Evolutionary conservation across 441 rosid species (phyloP).

Genomic region (Brassica hybrid): DNA sequence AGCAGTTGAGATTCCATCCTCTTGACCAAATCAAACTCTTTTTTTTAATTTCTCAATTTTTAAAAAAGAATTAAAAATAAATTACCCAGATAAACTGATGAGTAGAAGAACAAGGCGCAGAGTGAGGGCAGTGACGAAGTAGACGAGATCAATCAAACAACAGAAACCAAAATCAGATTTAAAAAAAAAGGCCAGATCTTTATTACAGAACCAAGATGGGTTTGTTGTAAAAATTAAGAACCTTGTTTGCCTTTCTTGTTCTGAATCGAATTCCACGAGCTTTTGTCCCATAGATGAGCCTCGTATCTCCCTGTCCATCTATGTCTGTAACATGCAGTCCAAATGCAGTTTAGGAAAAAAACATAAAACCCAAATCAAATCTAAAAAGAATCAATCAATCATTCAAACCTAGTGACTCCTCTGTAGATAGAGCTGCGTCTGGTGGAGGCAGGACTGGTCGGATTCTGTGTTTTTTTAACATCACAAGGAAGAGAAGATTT

Average conservation of each 20-base stretch:
- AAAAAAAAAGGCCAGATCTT: conserved; percentile 27
- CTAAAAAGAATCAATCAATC: conserved; percentile 4
- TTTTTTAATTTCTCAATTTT: not conserved
- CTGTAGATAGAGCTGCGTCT: conserved; percentile 90
- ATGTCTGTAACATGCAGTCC: conserved; percentile 70
- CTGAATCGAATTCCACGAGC: conserved; percentile 85
- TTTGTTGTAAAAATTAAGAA: conserved; percentile 25
- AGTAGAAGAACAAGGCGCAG: conserved; percentile 41
- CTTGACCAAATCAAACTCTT: conserved; percentile 39
- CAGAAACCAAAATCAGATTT: conserved; percentile 48
- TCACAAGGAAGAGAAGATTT: conserved; percentile 27
- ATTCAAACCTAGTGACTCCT: conserved; percentile 76
- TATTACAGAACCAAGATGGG: not conserved
- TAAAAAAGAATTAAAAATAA: not conserved
- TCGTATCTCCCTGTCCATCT: conserved; percentile 96
- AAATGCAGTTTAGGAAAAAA: conserved; percentile 24
- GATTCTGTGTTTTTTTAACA: conserved; percentile 45
- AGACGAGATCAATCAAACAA: conserved; percentile 10
- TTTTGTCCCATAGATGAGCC: conserved; percentile 95
- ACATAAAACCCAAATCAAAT: not conserved
- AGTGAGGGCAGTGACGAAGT: conserved; percentile 24
- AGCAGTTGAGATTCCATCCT: conserved; percentile 33
- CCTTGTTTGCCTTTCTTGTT: conserved; percentile 93
- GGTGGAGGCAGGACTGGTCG: conserved; percentile 45
- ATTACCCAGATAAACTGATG: conserved; percentile 87